These are phyloP conservation scores for Malania oleifera DNA, from an alignment of 164 flowering plant genomes.

Conservation along the genomic window DNA sequence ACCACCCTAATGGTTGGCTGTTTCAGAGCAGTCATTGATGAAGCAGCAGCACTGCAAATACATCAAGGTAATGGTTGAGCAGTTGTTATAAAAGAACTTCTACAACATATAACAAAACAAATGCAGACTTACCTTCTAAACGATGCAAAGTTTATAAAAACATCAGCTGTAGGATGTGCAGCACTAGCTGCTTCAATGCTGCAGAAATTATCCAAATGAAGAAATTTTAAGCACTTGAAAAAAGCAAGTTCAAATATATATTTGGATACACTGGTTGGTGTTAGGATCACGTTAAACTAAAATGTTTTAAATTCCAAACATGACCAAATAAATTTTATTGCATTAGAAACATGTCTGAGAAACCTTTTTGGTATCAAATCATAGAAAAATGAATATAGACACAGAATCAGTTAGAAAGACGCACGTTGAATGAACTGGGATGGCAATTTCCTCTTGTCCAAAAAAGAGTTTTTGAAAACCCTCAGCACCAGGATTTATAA, in stretches of 20 bases:
- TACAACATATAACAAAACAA: background rate
- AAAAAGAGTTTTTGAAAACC: constrained; percentile 98
- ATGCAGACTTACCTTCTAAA: constrained; percentile 65
- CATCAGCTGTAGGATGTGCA: constrained; percentile 98
- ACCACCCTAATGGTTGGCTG: constrained; percentile 93
- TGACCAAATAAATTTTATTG: no score
- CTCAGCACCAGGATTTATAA: constrained; percentile 90
- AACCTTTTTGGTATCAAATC: no score
- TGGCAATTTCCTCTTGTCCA: constrained; percentile 98
- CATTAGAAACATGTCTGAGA: no score
- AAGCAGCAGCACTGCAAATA: constrained; percentile 84
- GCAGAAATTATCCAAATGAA: constrained; percentile 18
- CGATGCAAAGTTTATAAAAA: constrained; percentile 96
- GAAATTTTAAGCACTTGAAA: no score
- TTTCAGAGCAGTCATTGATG: constrained; percentile 89
- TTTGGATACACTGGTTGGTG: background rate
- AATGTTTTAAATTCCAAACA: background rate
- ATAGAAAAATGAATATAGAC: background rate
- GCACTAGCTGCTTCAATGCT: constrained; percentile 93
- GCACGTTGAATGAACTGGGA: constrained; percentile 89
- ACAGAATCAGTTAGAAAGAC: background rate
- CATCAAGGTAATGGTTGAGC: background rate
- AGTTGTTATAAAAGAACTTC: background rate
- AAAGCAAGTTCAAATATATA: background rate
- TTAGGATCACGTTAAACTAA: background rate